Evolutionary conservation across 2,329 filamentous ascomycete species (phyloP), one percentile per base, ranked within the genome.

Genomic region (Pseudogymnoascus sp.): DNA sequence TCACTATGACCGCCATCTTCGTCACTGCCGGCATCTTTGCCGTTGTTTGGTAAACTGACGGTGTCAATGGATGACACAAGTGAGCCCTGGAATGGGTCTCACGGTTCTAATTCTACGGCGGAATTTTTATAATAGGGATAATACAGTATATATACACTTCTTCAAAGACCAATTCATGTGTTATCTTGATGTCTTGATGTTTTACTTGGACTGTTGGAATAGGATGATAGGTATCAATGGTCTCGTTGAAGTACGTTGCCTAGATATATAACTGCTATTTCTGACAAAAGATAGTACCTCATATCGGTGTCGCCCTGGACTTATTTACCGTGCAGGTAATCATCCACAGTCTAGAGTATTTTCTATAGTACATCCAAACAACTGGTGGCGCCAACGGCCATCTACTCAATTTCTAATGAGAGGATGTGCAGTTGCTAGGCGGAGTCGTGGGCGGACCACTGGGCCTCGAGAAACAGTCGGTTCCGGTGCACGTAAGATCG

Each of bases 401-500:
- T 22, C 20, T 5, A n/a, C 39, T 25, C 20, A n/a, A 14, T 25
- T 25, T 25, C 12, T 25, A 43, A 5, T 14, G 18, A n/a, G 39
- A 43, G 4, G 39, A 43, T 20, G 39, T 43, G 39, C 6, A 43
- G 20, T 43, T 43, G 20, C 18, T 22, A n/a, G 39, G 39, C 12
- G 39, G 20, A 25, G 4, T 41, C 4, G 18, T 41, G 38, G 18
- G 12, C 18, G 20, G 20, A 22, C 9, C 18, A 2, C 20, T 9
- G 16, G 43, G 16, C 43, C 43, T 54, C 9, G 43, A 54, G 43
- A 54, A 54, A 18, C 43, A 54, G 25, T 54, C 9, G n/a, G 25
- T 54, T 30, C 43, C 43, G n/a, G 25, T 54, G 25, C 43, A 54
- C 8, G 25, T 12, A 25, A 54, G 54, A 62, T 64, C 66, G 57